These are phyloP conservation scores for Fusarium sterilihyphosum DNA, from an alignment of 2,329 filamentous ascomycete genomes.

Conservation along the genomic window DNA sequence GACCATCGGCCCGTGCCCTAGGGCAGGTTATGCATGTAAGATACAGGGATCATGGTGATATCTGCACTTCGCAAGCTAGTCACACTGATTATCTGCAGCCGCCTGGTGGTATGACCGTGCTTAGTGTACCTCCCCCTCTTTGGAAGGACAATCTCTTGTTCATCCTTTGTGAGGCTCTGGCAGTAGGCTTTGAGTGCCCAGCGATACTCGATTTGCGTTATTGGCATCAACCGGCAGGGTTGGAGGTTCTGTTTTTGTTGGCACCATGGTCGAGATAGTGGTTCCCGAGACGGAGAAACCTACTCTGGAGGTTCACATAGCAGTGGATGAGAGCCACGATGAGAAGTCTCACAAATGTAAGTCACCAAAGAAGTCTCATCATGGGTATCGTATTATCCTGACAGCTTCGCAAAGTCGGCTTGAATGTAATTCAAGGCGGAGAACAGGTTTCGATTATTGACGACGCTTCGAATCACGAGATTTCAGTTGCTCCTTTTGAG, in stretches of 20 bases:
- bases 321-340: background rate
- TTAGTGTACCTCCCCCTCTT: background rate
- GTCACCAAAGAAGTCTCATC: background rate
- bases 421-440: background rate
- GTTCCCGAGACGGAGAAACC: background rate
- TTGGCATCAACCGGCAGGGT: background rate
- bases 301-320: background rate
- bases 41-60: background rate
- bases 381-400: background rate
- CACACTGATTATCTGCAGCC: background rate
- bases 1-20: background rate
- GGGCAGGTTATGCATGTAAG: background rate
- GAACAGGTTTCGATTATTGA: background rate
- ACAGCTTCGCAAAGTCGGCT: background rate
- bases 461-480: background rate
- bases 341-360: background rate
- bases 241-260: background rate
- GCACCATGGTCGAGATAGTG: background rate
- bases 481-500: background rate
- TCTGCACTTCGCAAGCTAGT: background rate
- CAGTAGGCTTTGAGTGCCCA: background rate
- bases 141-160: background rate
- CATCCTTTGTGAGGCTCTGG: background rate
- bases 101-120: background rate
- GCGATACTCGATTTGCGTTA: background rate